Percentiles rank a stretch among this genome's conserved stretches.
phyloP scores from a whole-genome alignment of 2,329 filamentous ascomycete genomes.

The Clathrospora elynae region DNA sequence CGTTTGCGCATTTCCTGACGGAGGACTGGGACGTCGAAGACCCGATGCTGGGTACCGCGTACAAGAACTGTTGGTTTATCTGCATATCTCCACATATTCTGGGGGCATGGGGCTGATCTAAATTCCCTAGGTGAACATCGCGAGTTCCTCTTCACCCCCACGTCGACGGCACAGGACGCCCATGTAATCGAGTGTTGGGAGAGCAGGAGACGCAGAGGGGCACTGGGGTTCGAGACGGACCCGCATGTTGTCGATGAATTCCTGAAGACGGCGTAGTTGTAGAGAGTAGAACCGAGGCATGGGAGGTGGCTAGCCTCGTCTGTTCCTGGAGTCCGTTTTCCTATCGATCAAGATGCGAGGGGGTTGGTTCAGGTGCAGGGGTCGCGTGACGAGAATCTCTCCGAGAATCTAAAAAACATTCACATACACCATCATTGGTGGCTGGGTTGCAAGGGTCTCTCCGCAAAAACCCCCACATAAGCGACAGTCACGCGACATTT shows the following conservation, averaged over 20 bases:
- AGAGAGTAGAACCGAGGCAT: constrained; percentile 2
- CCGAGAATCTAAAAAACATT: no score
- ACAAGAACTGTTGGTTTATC: constrained; percentile 36
- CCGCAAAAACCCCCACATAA: constrained; percentile 11
- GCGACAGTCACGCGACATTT: constrained; percentile 3
- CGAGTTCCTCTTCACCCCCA: constrained; percentile 35
- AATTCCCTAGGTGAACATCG: constrained; percentile 34
- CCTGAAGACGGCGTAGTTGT: constrained; percentile 18
- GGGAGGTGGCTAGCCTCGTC: no score
- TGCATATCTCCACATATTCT: neutral
- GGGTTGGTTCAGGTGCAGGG: no score
- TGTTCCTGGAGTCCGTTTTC: no score
- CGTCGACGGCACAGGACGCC: constrained; percentile 33
- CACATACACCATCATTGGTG: constrained; percentile 13
- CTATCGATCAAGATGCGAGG: neutral
- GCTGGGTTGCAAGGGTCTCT: constrained; percentile 17
- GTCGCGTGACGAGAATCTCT: no score
- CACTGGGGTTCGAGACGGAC: constrained; percentile 28
- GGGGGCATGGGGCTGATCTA: neutral
- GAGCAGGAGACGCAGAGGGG: constrained; percentile 27
- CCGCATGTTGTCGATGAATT: constrained; percentile 39
- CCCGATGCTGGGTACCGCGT: constrained; percentile 39
- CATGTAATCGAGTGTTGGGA: constrained; percentile 36
- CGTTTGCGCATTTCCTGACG: constrained; percentile 82
- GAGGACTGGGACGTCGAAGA: constrained; percentile 67